Evolutionary conservation across 441 rosid species (phyloP).

Genomic region (Brassica hybrid): DNA sequence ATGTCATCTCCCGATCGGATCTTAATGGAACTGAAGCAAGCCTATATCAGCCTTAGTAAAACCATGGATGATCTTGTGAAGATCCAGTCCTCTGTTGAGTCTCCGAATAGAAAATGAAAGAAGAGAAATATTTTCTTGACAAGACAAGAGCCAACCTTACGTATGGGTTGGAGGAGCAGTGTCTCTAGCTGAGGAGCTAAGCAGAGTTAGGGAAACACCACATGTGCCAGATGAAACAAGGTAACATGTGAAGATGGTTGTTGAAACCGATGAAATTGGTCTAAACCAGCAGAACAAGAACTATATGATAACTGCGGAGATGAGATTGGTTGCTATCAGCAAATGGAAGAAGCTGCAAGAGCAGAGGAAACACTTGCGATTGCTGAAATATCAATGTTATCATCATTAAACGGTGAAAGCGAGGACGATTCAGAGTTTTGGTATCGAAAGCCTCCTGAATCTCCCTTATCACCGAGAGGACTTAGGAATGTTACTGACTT

Average conservation of each 20-base stretch:
- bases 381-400: slow-evolving; percentile 68
- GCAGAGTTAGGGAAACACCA: slow-evolving; percentile 48
- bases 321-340: slow-evolving; percentile 78
- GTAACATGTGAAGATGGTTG: slow-evolving; percentile 56
- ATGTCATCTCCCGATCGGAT: slow-evolving; percentile 74
- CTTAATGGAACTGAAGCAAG: slow-evolving; percentile 84
- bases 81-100: slow-evolving; percentile 81
- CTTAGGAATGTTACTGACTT: slow-evolving; percentile 37
- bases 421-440: slow-evolving; percentile 49
- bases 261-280: slow-evolving; percentile 38
- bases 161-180: slow-evolving; percentile 56
- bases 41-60: slow-evolving; percentile 77
- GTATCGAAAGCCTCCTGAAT: slow-evolving; percentile 65
- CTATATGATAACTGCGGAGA: slow-evolving; percentile 63
- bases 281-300: slow-evolving; percentile 50
- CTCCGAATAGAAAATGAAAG: slow-evolving; percentile 78
- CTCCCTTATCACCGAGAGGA: slow-evolving; percentile 51
- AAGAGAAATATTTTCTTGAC: slow-evolving; percentile 66
- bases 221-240: slow-evolving; percentile 33
- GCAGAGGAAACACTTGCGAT: slow-evolving; percentile 90
- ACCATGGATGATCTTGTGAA: slow-evolving; percentile 75
- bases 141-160: slow-evolving; percentile 69
- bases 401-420: slow-evolving; percentile 41
- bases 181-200: slow-evolving; percentile 64
- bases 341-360: slow-evolving; percentile 96